Percentiles rank a stretch among this genome's conserved stretches.
These are phyloP conservation scores for Vanrija humicola DNA, from an alignment of 1,284 basidiomycete genomes.

Conservation along the genomic window DNA sequence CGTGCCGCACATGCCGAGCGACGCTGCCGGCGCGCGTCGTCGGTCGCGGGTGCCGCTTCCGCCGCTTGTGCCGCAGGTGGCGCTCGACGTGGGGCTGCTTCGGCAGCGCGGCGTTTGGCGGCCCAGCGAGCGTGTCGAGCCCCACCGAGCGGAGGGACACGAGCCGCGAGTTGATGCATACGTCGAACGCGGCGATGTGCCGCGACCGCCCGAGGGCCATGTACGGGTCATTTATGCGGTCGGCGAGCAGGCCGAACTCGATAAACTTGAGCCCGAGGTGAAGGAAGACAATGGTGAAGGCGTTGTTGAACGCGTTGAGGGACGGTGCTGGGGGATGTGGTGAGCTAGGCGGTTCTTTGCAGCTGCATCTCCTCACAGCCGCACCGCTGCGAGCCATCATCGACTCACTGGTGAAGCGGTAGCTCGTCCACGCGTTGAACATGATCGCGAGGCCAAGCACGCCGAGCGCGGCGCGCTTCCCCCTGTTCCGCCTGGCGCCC, in stretches of 20 bases:
- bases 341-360: neutral
- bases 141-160: constrained; percentile 30
- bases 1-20: constrained; percentile 23
- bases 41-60: neutral
- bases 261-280: constrained; percentile 31
- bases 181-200: constrained; percentile 25
- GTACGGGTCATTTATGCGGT: constrained; percentile 32
- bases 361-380: too few species aligned
- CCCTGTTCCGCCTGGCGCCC: constrained; percentile 17
- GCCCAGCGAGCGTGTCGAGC: constrained; percentile 10
- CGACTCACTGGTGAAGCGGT: constrained; percentile 31
- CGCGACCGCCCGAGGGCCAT: constrained; percentile 18
- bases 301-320: constrained; percentile 35
- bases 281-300: constrained; percentile 24
- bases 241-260: constrained; percentile 31
- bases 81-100: neutral
- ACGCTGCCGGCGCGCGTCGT: constrained; percentile 23
- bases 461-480: constrained; percentile 19
- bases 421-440: constrained; percentile 16
- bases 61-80: neutral
- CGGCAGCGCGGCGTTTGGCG: constrained; percentile 1
- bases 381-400: neutral
- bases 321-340: constrained; percentile 25
- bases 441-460: constrained; percentile 21
- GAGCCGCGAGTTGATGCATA: constrained; percentile 34